Base-by-base conservation (phyloP, 106 monocot species). In the Dendrobium officinale region DNA sequence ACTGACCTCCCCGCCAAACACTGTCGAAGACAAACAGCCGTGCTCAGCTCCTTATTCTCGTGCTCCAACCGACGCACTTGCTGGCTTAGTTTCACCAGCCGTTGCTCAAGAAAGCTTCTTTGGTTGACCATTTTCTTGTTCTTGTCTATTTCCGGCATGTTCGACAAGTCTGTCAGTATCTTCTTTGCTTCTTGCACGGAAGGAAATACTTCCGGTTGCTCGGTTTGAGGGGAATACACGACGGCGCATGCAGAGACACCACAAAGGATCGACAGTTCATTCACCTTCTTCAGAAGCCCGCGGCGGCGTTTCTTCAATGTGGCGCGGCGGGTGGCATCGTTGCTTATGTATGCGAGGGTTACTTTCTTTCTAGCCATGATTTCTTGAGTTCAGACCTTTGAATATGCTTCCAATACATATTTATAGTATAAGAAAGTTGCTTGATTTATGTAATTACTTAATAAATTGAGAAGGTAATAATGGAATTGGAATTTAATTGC, bases 221-320 rank as follows among this genome's bases (percentile, higher is more conserved):
- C 41, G 43, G 37, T 20, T 1, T 64, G 19, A 2, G 79, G 79
- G 0, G 48, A 13, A 22, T 66, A 67, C 0, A 79, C 66, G 11
- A 79, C 79, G 4, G 44, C 66, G 79, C 79, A 79, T 22, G 66
- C 79, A 7, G 61, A 2, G 13, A 79, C 79, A 43, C 26, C 66
- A 24, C 79, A 79, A n/a, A 79, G 79, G 11, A 45, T 15, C 9
- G 79, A 79, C 11, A 79, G 64, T 33, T 79, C 79, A 10, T 42
- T 42, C 22, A 67, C 79, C 66, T 79, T 79, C 67, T 79, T 79
- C 10, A 79, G 18, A 2, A 79, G 67, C 1, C 79, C 64, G 41
- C 42, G 42, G n/a, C 79, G 79, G 79, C 79, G 79, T 66, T 79
- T 79, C 66, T 67, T 79, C 16, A 79, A 29, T 66, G 79, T 79